These are phyloP conservation scores for Agapanthus africanus DNA, from an alignment of 106 monocot genomes.

Conservation along the genomic window DNA sequence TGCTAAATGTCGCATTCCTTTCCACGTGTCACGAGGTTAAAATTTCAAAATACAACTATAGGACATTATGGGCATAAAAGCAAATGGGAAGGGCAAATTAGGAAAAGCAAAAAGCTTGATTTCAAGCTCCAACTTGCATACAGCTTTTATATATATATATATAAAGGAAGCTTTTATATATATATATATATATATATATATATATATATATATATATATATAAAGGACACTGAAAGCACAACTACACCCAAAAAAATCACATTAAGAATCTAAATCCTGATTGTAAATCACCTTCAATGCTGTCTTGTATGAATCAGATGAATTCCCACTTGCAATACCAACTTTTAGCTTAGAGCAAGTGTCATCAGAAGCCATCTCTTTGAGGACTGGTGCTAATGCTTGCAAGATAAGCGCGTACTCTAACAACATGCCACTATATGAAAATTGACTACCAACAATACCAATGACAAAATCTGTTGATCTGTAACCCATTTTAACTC, in stretches of 20 bases:
- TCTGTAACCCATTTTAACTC: slow-evolving; percentile 34
- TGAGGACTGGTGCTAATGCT: slow-evolving; percentile 49
- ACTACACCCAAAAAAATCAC: background rate
- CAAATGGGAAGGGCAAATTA: too few species aligned
- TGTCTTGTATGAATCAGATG: slow-evolving; percentile 30
- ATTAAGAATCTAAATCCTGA: background rate
- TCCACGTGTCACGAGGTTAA: too few species aligned
- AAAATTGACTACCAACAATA: slow-evolving; percentile 77
- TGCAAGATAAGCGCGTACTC: slow-evolving; percentile 81
- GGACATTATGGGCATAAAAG: too few species aligned
- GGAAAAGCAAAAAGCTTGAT: too few species aligned
- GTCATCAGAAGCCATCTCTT: slow-evolving; percentile 36
- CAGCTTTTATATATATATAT: too few species aligned
- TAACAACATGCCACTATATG: slow-evolving; percentile 71
- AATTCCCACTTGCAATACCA: slow-evolving; percentile 45
- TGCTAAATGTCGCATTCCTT: too few species aligned
- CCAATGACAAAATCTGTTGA: slow-evolving; percentile 73
- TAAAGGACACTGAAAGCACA: background rate
- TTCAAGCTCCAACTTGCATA: too few species aligned
- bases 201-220: background rate
- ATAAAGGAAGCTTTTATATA: too few species aligned
- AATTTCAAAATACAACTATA: too few species aligned
- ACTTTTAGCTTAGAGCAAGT: slow-evolving; percentile 54
- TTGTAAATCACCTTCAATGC: slow-evolving; percentile 55
- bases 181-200: background rate